These are phyloP conservation scores for Phytophthora colocasiae DNA, from an alignment of 352 stramenopile species.

Conservation along the genomic window DNA sequence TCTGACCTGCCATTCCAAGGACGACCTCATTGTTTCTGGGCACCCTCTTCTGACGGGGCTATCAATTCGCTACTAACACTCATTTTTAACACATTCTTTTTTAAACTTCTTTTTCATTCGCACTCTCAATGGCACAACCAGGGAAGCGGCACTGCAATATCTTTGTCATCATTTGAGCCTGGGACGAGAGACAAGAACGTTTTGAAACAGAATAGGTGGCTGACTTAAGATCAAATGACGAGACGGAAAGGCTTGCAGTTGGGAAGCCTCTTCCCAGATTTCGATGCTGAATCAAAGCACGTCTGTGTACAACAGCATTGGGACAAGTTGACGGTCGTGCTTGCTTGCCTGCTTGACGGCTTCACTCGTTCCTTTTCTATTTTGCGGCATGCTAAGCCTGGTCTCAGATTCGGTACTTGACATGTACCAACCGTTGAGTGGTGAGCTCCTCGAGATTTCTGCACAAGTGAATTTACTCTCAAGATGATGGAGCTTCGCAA, in stretches of 20 bases:
- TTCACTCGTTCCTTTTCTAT: slow-evolving; percentile 8
- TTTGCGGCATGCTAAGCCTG: slow-evolving; percentile 25
- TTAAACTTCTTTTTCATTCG: too few relatives aligned
- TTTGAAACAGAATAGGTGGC: slow-evolving; percentile 23
- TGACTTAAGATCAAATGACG: slow-evolving; percentile 8
- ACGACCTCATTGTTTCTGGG: slow-evolving; percentile 68
- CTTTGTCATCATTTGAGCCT: slow-evolving; percentile 4
- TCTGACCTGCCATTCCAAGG: slow-evolving; percentile 68
- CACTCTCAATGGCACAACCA: not conserved
- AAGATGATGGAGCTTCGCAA: slow-evolving; percentile 39
- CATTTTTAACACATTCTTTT: too few relatives aligned
- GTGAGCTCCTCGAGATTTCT: slow-evolving; percentile 13
- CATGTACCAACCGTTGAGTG: slow-evolving; percentile 13
- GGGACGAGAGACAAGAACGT: not conserved
- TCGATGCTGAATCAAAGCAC: slow-evolving; percentile 5
- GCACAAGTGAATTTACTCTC: slow-evolving; percentile 36
- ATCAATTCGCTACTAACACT: slow-evolving; percentile 65
- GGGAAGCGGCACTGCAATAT: slow-evolving; percentile 11
- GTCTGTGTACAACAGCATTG: not conserved
- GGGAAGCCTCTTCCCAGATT: slow-evolving; percentile 23
- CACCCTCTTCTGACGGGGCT: slow-evolving; percentile 80
- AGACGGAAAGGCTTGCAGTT: not conserved
- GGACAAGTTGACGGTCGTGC: slow-evolving; percentile 1
- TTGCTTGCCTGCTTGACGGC: too few relatives aligned
- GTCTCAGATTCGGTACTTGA: slow-evolving; percentile 33